Conservation (phyloP, 306 rosid genomes). For the Carpinus fangiana region DNA sequence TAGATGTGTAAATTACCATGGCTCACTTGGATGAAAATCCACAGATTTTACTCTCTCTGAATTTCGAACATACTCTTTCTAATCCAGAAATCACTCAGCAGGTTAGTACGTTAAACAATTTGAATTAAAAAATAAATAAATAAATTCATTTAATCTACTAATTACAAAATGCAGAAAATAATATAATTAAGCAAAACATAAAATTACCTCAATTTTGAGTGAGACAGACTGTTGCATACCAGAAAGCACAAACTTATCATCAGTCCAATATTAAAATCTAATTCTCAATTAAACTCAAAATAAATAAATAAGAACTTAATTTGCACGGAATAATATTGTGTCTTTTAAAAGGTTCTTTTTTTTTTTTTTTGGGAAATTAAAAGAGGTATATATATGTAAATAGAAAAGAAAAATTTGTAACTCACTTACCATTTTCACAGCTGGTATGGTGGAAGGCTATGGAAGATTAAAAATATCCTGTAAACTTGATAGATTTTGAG, state of each 20-base stretch:
- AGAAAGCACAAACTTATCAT: slow-evolving; percentile 21
- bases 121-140: neutral
- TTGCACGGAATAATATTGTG: too few relatives aligned
- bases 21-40: slow-evolving; percentile 76
- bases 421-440: too few relatives aligned
- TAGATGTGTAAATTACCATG: slow-evolving; percentile 49
- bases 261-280: slow-evolving; percentile 3
- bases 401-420: too few relatives aligned
- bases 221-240: slow-evolving; percentile 41
- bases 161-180: neutral
- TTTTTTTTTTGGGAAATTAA: too few relatives aligned
- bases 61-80: slow-evolving; percentile 62
- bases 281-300: neutral
- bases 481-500: too few relatives aligned
- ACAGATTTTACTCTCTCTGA: slow-evolving; percentile 76
- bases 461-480: too few relatives aligned
- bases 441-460: too few relatives aligned
- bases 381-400: too few relatives aligned
- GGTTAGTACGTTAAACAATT: neutral
- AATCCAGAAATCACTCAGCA: slow-evolving; percentile 24
- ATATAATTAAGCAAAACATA: neutral
- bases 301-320: neutral
- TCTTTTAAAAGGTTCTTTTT: too few relatives aligned
- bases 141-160: neutral
- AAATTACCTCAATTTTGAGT: slow-evolving; percentile 50